Evolutionary conservation across 257 asterid genomes (phyloP).

Genomic region (Salvia miltiorrhiza): DNA sequence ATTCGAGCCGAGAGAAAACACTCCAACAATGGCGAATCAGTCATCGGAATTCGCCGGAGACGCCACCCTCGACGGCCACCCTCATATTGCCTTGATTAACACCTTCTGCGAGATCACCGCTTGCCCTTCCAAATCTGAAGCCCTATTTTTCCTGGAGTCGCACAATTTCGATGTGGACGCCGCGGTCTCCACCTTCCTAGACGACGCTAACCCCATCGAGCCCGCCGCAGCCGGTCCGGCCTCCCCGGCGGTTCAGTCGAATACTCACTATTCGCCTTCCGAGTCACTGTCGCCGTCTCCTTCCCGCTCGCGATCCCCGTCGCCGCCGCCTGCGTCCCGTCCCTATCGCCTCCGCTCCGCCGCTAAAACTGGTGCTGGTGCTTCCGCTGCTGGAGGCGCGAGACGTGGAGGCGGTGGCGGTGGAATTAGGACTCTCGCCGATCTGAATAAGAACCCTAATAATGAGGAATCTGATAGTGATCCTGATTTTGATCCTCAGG

Average conservation of each 20-base stretch:
- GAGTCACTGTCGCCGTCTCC: constrained; percentile 36
- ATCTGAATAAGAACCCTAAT: constrained; percentile 53
- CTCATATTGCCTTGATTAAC: constrained; percentile 39
- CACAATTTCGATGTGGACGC: constrained; percentile 84
- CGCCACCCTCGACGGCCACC: constrained; percentile 31
- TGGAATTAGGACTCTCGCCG: constrained; percentile 60
- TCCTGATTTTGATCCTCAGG: constrained; percentile 71
- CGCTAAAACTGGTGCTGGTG: constrained; percentile 29
- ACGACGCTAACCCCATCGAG: constrained; percentile 31
- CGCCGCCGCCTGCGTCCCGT: constrained; percentile 42
- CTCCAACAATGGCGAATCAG: constrained; percentile 33
- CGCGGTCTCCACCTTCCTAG: constrained; percentile 84
- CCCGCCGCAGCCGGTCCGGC: constrained; percentile 14
- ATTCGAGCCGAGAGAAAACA: not conserved
- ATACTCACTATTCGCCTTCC: constrained; percentile 39
- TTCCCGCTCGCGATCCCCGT: constrained; percentile 46
- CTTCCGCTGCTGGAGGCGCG: constrained; percentile 26
- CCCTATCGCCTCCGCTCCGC: constrained; percentile 45
- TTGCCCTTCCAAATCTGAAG: constrained; percentile 58
- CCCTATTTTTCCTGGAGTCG: constrained; percentile 76
- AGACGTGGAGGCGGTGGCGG: constrained; percentile 32
- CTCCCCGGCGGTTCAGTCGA: constrained; percentile 27
- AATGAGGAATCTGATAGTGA: constrained; percentile 56
- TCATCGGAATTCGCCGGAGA: constrained; percentile 29
- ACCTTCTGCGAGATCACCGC: constrained; percentile 76